Base-by-base conservation (phyloP, 1,284 basidiomycete genomes). In the Fistulinella staudtii region DNA sequence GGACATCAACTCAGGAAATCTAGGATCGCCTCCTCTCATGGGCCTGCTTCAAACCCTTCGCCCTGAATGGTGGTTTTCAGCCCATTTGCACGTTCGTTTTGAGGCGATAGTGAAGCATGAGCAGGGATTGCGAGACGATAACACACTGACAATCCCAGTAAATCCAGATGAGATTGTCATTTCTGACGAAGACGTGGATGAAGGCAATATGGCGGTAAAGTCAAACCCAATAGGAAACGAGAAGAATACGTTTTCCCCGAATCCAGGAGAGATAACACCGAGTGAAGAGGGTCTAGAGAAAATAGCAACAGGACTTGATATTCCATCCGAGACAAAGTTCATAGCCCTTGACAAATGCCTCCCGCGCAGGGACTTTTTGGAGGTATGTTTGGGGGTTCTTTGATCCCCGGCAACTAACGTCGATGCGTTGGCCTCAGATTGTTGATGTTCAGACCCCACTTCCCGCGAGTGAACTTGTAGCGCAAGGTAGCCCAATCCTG, bases 1-100 rank as follows among this genome's bases (percentile, higher is more conserved):
- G 21, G 94, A 99, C 66, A 77, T 88, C 49, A 65, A 77, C 23
- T 72, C 72, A 8, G 84, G 88, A 20, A 75, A 73, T 3, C 77
- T 99, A 4, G 95, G 96, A 3, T 94, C 91, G 0, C 93, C 93
- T 8, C 94, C 95, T 0, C 70, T 97, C 23, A 82, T 89, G 72
- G 79, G 80, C 13, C 72, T 99, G 1, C 68, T 99, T 18, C 71
- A 71, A 24, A 82, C 73, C 10, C 72, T 99, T 25, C 77, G 81
- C 58, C 94, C 96, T 0, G 60, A 74, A n/a, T 89, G 89, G 77
- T 99, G 96, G 96, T 98, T 98, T 64, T 71, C 91, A 1, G 96
- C 94, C 0, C 96, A 99, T 69, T 59, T 99, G 39, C 96, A 99
- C 61, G 86, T 89, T 49, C 85, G 87, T 39, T 85, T 82, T 52